Evolutionary conservation across 2,329 filamentous ascomycete genomes (phyloP).

Genomic region (Clonostachys chloroleuca): DNA sequence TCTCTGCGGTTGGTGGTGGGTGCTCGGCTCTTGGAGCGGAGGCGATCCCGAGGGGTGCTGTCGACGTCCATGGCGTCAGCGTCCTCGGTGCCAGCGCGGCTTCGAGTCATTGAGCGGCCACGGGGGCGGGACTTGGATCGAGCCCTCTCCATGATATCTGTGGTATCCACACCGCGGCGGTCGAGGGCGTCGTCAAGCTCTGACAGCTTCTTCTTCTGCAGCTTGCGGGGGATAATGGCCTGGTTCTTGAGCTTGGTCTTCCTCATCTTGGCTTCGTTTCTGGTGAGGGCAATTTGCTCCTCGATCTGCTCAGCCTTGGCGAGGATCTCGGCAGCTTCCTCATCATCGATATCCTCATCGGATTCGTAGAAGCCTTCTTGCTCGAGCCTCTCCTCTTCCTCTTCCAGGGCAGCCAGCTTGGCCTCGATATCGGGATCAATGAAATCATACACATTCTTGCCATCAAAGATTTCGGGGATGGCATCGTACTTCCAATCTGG

Average conservation of each 20-base stretch:
- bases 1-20: slow-evolving; percentile 61
- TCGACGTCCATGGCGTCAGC: slow-evolving; percentile 75
- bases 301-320: slow-evolving; percentile 94
- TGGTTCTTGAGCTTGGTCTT: slow-evolving; percentile 91
- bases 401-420: slow-evolving; percentile 87
- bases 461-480: slow-evolving; percentile 89
- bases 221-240: slow-evolving; percentile 82
- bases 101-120: slow-evolving; percentile 65
- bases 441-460: slow-evolving; percentile 97
- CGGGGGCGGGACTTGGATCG: slow-evolving; percentile 60
- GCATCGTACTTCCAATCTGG: slow-evolving; percentile 95
- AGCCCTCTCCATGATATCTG: slow-evolving; percentile 68
- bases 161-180: slow-evolving; percentile 79
- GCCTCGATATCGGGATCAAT: slow-evolving; percentile 94
- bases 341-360: slow-evolving; percentile 77
- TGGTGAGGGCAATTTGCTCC: slow-evolving; percentile 88
- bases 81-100: slow-evolving; percentile 58
- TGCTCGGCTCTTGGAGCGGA: slow-evolving; percentile 69
- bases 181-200: slow-evolving; percentile 85
- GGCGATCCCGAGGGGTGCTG: slow-evolving; percentile 47
- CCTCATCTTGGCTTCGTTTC: slow-evolving; percentile 91
- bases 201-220: slow-evolving; percentile 75
- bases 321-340: slow-evolving; percentile 80
- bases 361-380: slow-evolving; percentile 92
- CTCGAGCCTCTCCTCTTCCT: slow-evolving; percentile 90